Evolutionary conservation across 495 filamentous ascomycete species (phyloP).

Genomic region (Penicillium maclennaniae): DNA sequence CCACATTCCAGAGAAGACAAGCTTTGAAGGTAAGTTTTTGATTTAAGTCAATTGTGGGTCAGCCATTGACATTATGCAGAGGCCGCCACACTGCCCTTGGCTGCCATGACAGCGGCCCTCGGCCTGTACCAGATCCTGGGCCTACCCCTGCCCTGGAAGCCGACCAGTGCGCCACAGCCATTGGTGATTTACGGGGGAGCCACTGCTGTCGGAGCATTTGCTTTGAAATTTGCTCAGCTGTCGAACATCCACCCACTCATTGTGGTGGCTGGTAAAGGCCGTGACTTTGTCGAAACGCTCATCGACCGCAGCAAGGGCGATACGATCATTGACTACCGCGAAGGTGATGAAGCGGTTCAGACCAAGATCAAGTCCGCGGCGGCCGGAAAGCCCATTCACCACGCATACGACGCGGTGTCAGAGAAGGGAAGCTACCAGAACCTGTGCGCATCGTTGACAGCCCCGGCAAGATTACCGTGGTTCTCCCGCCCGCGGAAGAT

Average conservation of each 20-base stretch:
- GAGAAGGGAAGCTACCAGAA: constrained; percentile 46
- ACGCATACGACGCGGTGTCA: constrained; percentile 60
- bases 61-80: background rate
- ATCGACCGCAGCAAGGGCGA: constrained; percentile 66
- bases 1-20: constrained; percentile 58
- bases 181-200: constrained; percentile 62
- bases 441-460: constrained; percentile 16
- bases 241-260: constrained; percentile 70
- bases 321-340: constrained; percentile 66
- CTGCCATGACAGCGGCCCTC: constrained; percentile 66
- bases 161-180: constrained; percentile 40
- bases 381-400: constrained; percentile 18
- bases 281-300: constrained; percentile 36
- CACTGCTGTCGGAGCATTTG: constrained; percentile 62
- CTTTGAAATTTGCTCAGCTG: constrained; percentile 57
- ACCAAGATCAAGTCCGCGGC: constrained; percentile 22
- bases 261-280: constrained; percentile 57
- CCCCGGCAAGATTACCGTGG: constrained; percentile 48
- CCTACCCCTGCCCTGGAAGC: constrained; percentile 61
- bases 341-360: constrained; percentile 24
- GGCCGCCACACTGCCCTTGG: constrained; percentile 64
- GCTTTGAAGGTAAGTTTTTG: constrained; percentile 56
- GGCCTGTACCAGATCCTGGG: constrained; percentile 54
- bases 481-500: constrained; percentile 40
- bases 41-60: background rate